These are phyloP conservation scores for Solanum habrochaites DNA, from an alignment of 257 asterid species.

Conservation along the genomic window DNA sequence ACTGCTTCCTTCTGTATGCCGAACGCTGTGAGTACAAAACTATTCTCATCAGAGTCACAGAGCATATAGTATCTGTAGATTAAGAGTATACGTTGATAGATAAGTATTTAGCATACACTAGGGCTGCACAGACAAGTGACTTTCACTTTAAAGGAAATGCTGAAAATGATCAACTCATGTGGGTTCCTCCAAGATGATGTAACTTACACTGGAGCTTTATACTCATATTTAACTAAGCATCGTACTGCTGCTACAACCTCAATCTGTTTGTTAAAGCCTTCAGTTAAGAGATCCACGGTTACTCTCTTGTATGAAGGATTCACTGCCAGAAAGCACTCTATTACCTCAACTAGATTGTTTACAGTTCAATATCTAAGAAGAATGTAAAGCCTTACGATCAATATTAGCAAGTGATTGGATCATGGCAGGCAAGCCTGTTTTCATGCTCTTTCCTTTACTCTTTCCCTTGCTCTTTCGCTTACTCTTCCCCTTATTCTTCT, in stretches of 20 bases:
- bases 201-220: neutral
- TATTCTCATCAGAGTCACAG: slow-evolving; percentile 37
- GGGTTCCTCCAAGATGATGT: neutral
- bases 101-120: neutral
- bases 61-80: slow-evolving; percentile 3
- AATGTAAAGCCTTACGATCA: neutral
- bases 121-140: neutral
- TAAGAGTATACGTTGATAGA: neutral
- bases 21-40: neutral
- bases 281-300: neutral
- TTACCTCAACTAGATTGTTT: slow-evolving; percentile 19
- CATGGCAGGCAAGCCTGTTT: neutral
- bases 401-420: slow-evolving; percentile 24
- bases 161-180: neutral
- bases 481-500: slow-evolving; percentile 29
- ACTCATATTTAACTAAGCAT: neutral
- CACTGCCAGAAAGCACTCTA: neutral
- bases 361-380: neutral
- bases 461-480: slow-evolving; percentile 43
- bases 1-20: slow-evolving; percentile 34
- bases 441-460: slow-evolving; percentile 6
- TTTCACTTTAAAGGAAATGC: neutral
- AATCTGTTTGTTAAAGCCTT: neutral
- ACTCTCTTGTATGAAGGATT: neutral
- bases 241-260: neutral